Evolutionary conservation across 1,139 yeast genomes (phyloP), one percentile per base, ranked within the genome.

Genomic region (Candida sp.): DNA sequence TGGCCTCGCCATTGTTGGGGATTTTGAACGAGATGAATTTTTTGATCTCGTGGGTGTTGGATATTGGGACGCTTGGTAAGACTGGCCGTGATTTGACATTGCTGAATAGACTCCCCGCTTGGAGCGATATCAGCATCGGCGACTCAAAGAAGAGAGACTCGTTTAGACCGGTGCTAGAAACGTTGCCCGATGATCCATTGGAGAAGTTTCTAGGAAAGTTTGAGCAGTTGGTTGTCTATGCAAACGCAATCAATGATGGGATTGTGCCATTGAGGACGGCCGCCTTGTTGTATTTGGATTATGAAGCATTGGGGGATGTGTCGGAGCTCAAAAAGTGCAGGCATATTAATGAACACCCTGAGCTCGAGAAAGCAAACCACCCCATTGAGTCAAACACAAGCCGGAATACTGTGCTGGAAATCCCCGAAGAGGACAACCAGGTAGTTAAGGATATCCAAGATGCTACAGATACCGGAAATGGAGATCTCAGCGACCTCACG

Each of bases 31-130:
- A 93, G 64, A 90, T 92, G 63, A 97, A 98, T 1, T 85, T 87
- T 7, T 87, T 88, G 58, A 86, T 96, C 38, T 90, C 93, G 55
- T 77, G 93, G 62, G 91, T 94, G 2, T 75, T 94, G 26, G 90
- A 88, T 61, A 81, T 90, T 45, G 99, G 99, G 0, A 81, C 94
- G 38, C 88, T 91, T 9, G 99, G 99, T 1, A 86, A 86, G 60
- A 89, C 98, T 0, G 99, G 99, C 0, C 88, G 91, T 58, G 99
- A 94, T 63, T 71, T 94, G 55, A 94, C 96, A 0, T 75, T 96
- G 39, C 66, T 63, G 60, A 67, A 61, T 47, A 62, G 66, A 51
- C 46, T 69, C 26, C 67, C 69, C 4, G 59, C 54, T n/a, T 54
- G 54, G 42, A 46, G 43, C 25, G 58, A 60, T 44, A 44, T 64